Percentiles rank a stretch among this genome's conserved stretches.
phyloP scores from a whole-genome alignment of 116 monocot genomes.

The Zostera marina region DNA sequence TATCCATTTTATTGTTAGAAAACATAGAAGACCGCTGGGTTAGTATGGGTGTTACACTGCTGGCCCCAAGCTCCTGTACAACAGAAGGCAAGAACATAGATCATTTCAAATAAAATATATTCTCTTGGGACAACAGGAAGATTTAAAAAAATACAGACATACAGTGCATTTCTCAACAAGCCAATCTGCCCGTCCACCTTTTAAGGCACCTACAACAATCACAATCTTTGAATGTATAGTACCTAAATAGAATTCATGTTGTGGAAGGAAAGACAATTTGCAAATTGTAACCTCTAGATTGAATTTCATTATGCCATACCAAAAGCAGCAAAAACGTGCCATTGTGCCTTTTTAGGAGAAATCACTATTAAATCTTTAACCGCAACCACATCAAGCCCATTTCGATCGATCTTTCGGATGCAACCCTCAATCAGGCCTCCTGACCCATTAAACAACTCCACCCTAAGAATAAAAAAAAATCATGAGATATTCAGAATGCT shows the following conservation, averaged over 20 bases:
- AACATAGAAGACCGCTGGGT: constrained; percentile 55
- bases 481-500: not conserved
- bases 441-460: constrained; percentile 75
- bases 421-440: constrained; percentile 66
- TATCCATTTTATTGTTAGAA: constrained; percentile 64
- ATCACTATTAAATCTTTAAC: constrained; percentile 37
- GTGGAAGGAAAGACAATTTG: constrained; percentile 3
- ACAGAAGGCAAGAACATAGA: not conserved
- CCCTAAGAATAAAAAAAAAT: constrained; percentile 17
- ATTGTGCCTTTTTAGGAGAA: constrained; percentile 40
- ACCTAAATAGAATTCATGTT: not conserved
- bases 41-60: constrained; percentile 75
- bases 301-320: constrained; percentile 28
- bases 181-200: constrained; percentile 96
- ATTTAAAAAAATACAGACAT: constrained; percentile 18
- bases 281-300: constrained; percentile 2
- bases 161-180: constrained; percentile 92
- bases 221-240: not conserved
- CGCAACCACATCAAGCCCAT: constrained; percentile 45
- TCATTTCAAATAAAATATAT: not conserved
- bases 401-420: constrained; percentile 46
- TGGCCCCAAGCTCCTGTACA: constrained; percentile 80
- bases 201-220: constrained; percentile 41
- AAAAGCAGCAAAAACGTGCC: constrained; percentile 87
- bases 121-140: not conserved